phyloP scores from a whole-genome alignment of 2,329 filamentous ascomycete species.

The Chrysoporthe puriensis region DNA sequence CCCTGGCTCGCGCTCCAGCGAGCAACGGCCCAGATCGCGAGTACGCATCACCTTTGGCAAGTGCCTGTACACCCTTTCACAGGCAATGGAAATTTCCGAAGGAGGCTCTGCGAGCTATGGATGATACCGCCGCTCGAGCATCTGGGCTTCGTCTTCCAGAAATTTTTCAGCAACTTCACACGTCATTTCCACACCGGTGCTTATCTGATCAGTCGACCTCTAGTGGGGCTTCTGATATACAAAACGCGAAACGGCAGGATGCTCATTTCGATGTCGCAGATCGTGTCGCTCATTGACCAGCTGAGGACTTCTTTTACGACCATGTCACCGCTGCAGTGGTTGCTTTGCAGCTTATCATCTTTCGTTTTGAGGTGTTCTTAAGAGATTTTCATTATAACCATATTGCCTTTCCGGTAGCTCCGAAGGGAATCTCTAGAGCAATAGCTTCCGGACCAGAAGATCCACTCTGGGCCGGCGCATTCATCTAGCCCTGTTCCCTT shows the following conservation, averaged over 20 bases:
- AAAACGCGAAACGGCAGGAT: not conserved
- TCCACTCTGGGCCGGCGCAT: no score
- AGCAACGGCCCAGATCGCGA: no score
- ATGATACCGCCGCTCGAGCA: not conserved
- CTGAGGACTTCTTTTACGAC: conserved; percentile 32
- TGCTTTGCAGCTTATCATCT: no score
- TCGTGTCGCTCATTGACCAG: conserved; percentile 5
- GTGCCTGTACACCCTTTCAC: no score
- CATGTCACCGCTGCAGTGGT: conserved; percentile 23
- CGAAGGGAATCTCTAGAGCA: no score
- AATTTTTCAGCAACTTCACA: not conserved
- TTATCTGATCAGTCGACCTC: no score
- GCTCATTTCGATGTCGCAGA: conserved; percentile 1
- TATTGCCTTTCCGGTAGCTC: no score
- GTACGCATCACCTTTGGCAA: no score
- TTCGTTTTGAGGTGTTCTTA: no score
- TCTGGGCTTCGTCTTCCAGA: conserved; percentile 6
- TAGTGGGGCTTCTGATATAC: not conserved
- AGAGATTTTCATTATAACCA: no score
- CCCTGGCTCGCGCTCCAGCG: not conserved
- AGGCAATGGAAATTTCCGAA: not conserved
- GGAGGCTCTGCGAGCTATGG: not conserved
- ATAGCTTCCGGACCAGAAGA: no score
- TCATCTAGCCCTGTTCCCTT: no score
- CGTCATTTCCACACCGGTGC: not conserved